Evolutionary conservation across 1,139 yeast genomes (phyloP).

Genomic region (Yamadazyma dushanensis): DNA sequence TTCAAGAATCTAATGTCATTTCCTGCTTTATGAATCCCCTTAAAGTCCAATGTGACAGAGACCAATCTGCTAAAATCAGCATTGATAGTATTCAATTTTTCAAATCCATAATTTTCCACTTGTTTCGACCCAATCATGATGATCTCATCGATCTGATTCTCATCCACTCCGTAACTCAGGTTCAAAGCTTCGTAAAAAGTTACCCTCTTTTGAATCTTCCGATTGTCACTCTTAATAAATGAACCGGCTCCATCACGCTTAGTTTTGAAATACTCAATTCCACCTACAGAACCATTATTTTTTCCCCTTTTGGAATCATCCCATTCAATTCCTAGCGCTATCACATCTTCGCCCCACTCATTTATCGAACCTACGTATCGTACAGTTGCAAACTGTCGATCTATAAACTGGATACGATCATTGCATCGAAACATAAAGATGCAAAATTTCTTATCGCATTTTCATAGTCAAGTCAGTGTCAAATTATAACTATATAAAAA

Average conservation of each 20-base stretch:
- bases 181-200: constrained; percentile 52
- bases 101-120: constrained; percentile 67
- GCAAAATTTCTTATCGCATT: background rate
- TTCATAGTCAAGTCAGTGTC: too few species aligned
- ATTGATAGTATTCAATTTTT: constrained; percentile 49
- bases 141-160: constrained; percentile 18
- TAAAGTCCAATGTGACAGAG: constrained; percentile 51
- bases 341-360: constrained; percentile 55
- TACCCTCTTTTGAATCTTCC: constrained; percentile 22
- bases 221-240: constrained; percentile 53
- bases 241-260: constrained; percentile 50
- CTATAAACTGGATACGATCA: constrained; percentile 45
- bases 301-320: constrained; percentile 71
- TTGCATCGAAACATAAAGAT: background rate
- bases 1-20: background rate
- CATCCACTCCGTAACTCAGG: constrained; percentile 44
- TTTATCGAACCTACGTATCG: constrained; percentile 56
- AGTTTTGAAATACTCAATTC: constrained; percentile 56
- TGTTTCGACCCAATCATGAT: constrained; percentile 53
- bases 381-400: constrained; percentile 60
- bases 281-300: constrained; percentile 73
- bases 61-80: constrained; percentile 44
- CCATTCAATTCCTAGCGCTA: constrained; percentile 86
- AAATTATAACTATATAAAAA: too few species aligned
- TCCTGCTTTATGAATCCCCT: constrained; percentile 15